These are phyloP conservation scores for Crassisporium funariophilum DNA, from an alignment of 768 basidiomycete genomes.

Conservation along the genomic window DNA sequence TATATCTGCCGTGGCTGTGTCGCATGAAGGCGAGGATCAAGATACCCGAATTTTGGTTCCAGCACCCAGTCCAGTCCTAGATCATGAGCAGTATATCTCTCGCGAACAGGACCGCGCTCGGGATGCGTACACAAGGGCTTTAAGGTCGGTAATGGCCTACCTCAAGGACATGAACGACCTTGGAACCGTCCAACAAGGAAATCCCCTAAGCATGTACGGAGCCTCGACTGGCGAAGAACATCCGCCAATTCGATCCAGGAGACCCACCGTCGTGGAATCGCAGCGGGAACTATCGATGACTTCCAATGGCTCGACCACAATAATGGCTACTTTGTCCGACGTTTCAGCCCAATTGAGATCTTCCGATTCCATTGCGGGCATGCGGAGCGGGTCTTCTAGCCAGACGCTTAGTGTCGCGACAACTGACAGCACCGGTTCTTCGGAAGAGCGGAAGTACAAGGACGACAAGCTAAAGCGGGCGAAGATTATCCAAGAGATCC, in stretches of 20 bases:
- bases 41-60: constrained; percentile 37
- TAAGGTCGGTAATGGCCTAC: constrained; percentile 94
- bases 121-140: constrained; percentile 75
- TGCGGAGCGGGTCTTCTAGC: constrained; percentile 60
- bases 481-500: constrained; percentile 87
- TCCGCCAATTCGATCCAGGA: constrained; percentile 50
- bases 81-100: constrained; percentile 53
- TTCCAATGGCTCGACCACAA: constrained; percentile 48
- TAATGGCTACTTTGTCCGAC: constrained; percentile 37
- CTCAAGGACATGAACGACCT: constrained; percentile 95
- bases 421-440: constrained; percentile 74
- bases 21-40: constrained; percentile 27
- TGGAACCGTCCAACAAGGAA: constrained; percentile 64
- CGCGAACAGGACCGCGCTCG: constrained; percentile 72
- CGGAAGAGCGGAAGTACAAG: constrained; percentile 87
- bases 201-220: constrained; percentile 61
- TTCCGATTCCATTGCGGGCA: constrained; percentile 59
- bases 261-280: constrained; percentile 67
- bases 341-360: constrained; percentile 62
- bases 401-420: constrained; percentile 75
- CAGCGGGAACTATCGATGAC: constrained; percentile 60
- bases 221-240: constrained; percentile 43
- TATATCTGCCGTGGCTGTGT: constrained; percentile 50
- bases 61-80: constrained; percentile 45
- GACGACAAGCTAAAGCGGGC: constrained; percentile 86